phyloP scores from a whole-genome alignment of 345 rosid species.

The Populus ilicifolia region DNA sequence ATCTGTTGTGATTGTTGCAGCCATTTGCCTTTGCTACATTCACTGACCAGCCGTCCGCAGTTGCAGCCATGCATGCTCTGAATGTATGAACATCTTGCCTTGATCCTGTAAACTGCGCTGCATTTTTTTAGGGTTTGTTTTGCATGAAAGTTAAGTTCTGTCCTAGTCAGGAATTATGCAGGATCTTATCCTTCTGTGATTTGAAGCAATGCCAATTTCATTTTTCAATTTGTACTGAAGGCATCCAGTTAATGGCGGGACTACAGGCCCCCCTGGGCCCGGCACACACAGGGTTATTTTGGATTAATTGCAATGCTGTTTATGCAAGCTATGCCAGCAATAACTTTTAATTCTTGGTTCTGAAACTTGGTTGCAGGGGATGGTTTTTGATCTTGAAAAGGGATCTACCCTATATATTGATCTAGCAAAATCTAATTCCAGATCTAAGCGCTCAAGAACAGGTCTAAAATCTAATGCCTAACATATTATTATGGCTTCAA shows the following conservation, averaged over 20 bases:
- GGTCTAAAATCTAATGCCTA: slow-evolving; percentile 41
- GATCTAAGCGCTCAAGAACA: slow-evolving; percentile 76
- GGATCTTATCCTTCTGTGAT: neutral
- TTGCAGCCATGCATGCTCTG: slow-evolving; percentile 68
- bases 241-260: neutral
- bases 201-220: neutral
- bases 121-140: neutral
- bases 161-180: neutral
- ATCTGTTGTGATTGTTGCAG: slow-evolving; percentile 31
- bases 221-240: neutral
- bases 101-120: neutral
- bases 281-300: neutral
- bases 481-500: slow-evolving; percentile 1
- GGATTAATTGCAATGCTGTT: neutral
- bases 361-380: slow-evolving; percentile 51
- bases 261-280: too few relatives aligned
- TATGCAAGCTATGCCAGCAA: neutral
- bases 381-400: slow-evolving; percentile 89
- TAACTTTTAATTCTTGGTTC: slow-evolving; percentile 7
- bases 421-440: slow-evolving; percentile 86
- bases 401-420: slow-evolving; percentile 73
- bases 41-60: slow-evolving; percentile 67
- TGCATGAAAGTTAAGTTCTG: neutral
- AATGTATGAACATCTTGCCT: slow-evolving; percentile 48
- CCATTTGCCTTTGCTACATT: slow-evolving; percentile 86